A percentile compares a stretch with the other conserved stretches of the same genome.
These are phyloP conservation scores for Chlamydomonas eustigma DNA, from an alignment of 139 green algal genomes.

Conservation along the genomic window DNA sequence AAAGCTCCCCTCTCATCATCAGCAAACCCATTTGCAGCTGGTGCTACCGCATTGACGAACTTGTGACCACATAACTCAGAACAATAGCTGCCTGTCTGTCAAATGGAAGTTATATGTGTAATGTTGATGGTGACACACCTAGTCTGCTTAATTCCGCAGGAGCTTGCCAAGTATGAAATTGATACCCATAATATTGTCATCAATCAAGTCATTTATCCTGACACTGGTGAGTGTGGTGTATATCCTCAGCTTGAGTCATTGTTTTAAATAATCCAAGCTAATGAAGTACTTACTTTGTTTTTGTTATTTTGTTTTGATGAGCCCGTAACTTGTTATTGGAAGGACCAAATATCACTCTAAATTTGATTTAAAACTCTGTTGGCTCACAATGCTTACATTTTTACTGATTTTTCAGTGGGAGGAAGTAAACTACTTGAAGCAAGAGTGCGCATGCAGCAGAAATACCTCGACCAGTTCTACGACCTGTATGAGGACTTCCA, in stretches of 20 bases:
- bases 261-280: too few species aligned
- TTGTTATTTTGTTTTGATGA: too few species aligned
- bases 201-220: conserved; percentile 91
- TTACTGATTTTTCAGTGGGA: conserved; percentile 20
- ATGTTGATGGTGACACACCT: too few species aligned
- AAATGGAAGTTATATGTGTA: too few species aligned
- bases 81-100: too few species aligned
- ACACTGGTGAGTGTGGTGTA: conserved; percentile 46
- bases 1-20: too few species aligned
- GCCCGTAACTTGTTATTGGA: too few species aligned
- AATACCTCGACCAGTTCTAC: conserved; percentile 88
- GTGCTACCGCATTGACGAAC: neutral
- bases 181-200: conserved; percentile 95
- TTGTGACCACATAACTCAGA: neutral
- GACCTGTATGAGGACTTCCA: conserved; percentile 97
- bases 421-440: conserved; percentile 69
- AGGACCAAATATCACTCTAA: too few species aligned
- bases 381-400: too few species aligned
- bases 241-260: too few species aligned
- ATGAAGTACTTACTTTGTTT: too few species aligned
- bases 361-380: too few species aligned
- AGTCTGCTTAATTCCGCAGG: conserved; percentile 45
- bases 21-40: neutral
- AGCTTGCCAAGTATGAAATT: conserved; percentile 95
- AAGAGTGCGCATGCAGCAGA: conserved; percentile 89